Evolutionary conservation across 83 land plant species (phyloP).

Genomic region (Thuja plicata): DNA sequence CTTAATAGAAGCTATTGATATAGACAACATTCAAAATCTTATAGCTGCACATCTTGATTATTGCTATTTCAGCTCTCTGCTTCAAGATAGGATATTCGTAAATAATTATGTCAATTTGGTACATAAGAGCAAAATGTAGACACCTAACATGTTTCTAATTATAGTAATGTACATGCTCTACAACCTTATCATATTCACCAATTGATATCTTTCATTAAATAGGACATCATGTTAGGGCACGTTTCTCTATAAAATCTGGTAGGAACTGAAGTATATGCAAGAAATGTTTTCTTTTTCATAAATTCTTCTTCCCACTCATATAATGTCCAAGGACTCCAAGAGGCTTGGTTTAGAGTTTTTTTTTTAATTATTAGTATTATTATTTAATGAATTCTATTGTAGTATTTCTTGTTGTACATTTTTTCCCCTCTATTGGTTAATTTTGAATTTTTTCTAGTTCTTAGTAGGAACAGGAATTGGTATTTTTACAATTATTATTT

Average conservation of each 20-base stretch:
- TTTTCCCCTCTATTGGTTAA: not conserved
- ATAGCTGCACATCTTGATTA: not conserved
- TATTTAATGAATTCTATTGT: too few species aligned
- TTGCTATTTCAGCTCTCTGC: not conserved
- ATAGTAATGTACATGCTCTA: not conserved
- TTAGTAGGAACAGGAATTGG: not conserved
- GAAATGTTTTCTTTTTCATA: too few species aligned
- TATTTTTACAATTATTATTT: too few species aligned
- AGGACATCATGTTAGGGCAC: not conserved
- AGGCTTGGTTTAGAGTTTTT: not conserved
- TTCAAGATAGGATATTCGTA: not conserved
- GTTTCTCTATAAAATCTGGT: not conserved
- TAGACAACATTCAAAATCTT: conserved; percentile 1
- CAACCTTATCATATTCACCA: not conserved
- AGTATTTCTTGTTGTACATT: not conserved
- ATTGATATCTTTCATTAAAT: not conserved
- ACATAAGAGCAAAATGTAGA: not conserved
- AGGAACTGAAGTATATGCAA: conserved; percentile 53
- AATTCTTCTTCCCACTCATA: not conserved
- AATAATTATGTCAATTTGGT: not conserved
- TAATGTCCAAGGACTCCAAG: not conserved
- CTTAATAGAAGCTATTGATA: too few species aligned
- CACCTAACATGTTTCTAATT: not conserved
- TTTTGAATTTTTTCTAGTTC: not conserved
- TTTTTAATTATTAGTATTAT: too few species aligned